These are phyloP conservation scores for Heliosperma pusillum DNA, from an alignment of 148 eudicot genomes.

Conservation along the genomic window DNA sequence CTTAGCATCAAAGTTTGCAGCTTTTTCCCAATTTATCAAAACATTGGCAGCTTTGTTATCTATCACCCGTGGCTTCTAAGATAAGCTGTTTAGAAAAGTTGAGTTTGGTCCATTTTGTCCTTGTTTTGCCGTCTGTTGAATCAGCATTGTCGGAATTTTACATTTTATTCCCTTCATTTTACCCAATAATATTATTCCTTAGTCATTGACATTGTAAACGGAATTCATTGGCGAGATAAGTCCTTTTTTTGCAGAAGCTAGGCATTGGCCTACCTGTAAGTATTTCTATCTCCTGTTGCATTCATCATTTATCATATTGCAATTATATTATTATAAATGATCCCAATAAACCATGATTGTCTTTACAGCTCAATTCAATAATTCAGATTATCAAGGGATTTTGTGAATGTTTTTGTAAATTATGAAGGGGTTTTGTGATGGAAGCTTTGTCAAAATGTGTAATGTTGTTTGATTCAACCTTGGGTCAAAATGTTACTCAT, in stretches of 20 bases:
- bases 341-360: neutral
- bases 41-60: neutral
- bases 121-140: neutral
- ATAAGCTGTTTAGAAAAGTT: constrained; percentile 12
- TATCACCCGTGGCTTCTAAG: constrained; percentile 23
- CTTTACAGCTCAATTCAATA: no score
- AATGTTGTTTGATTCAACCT: neutral
- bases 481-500: neutral
- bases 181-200: neutral
- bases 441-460: neutral
- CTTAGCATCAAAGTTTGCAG: constrained; percentile 6
- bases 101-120: neutral
- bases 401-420: no score
- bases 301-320: neutral
- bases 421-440: neutral
- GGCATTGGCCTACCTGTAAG: constrained; percentile 24
- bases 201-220: constrained; percentile 6
- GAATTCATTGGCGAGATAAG: constrained; percentile 15
- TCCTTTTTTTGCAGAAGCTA: constrained; percentile 13
- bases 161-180: neutral
- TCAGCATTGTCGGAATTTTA: neutral
- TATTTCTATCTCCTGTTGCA: neutral
- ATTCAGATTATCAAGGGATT: neutral
- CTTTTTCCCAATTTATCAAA: neutral
- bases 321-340: neutral